A percentile compares a stretch with the other conserved stretches of the same genome.
phyloP scores from a whole-genome alignment of 1,139 yeast genomes.

The Kazachstania sp. region DNA sequence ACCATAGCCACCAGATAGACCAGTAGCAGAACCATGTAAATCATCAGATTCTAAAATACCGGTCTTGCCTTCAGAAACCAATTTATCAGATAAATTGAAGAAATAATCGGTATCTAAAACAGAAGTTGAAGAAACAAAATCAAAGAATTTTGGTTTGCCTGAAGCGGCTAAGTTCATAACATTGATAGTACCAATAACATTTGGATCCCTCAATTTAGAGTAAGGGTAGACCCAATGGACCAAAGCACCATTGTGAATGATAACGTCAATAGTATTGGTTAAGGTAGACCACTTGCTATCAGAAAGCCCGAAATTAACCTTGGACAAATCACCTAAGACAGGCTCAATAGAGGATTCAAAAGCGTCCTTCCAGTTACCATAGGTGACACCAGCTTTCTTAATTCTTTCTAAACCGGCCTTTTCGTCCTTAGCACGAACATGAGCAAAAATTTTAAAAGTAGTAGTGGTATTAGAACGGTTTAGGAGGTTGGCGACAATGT shows the following conservation, averaged over 20 bases:
- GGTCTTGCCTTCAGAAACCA: constrained; percentile 51
- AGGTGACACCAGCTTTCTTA: constrained; percentile 66
- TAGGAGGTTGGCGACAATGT: constrained; percentile 68
- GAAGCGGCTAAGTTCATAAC: constrained; percentile 69
- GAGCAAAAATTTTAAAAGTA: constrained; percentile 63
- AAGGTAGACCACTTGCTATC: constrained; percentile 50
- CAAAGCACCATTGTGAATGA: constrained; percentile 93
- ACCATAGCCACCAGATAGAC: constrained; percentile 89
- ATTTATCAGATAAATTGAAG: constrained; percentile 65
- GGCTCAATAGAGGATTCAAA: constrained; percentile 55
- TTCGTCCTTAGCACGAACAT: constrained; percentile 75
- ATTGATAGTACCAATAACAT: constrained; percentile 80
- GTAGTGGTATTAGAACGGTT: constrained; percentile 37
- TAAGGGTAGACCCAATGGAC: constrained; percentile 99
- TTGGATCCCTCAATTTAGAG: constrained; percentile 81
- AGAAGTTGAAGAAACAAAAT: constrained; percentile 94
- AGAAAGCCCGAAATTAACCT: constrained; percentile 61
- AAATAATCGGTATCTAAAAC: constrained; percentile 78
- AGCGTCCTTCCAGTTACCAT: constrained; percentile 68
- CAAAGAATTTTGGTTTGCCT: constrained; percentile 79
- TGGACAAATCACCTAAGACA: constrained; percentile 75
- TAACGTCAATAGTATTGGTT: constrained; percentile 58
- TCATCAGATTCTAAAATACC: constrained; percentile 82
- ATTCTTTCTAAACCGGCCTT: constrained; percentile 69
- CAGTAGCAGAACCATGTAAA: constrained; percentile 67